phyloP scores from a whole-genome alignment of 1,284 basidiomycete genomes.

The Meira nashicola region DNA sequence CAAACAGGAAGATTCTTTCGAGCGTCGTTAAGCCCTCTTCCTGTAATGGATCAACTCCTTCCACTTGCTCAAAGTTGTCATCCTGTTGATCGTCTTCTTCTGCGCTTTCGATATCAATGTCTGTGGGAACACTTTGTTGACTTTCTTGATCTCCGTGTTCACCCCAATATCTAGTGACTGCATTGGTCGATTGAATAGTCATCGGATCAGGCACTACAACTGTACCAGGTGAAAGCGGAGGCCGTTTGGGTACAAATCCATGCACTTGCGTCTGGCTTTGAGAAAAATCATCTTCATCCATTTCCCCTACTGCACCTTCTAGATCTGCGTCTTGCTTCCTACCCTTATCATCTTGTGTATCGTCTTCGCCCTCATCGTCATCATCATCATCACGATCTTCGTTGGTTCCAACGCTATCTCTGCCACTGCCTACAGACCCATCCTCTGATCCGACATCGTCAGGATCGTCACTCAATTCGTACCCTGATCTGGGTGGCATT shows the following conservation, averaged over 20 bases:
- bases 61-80: background rate
- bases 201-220: slow-evolving; percentile 21
- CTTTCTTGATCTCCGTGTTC: background rate
- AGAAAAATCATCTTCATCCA: background rate
- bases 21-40: slow-evolving; percentile 63
- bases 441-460: slow-evolving; percentile 52
- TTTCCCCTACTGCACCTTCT: background rate
- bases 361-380: slow-evolving; percentile 13
- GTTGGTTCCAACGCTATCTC: slow-evolving; percentile 27
- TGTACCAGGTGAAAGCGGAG: slow-evolving; percentile 33
- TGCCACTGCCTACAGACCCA: slow-evolving; percentile 33
- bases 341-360: background rate
- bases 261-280: background rate
- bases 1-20: slow-evolving; percentile 90
- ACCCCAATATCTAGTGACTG: background rate
- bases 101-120: background rate
- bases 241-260: slow-evolving; percentile 26
- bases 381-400: slow-evolving; percentile 28
- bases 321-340: slow-evolving; percentile 4
- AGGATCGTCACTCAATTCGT: slow-evolving; percentile 51
- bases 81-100: slow-evolving; percentile 4
- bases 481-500: slow-evolving; percentile 51
- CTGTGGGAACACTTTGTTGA: background rate
- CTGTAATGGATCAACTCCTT: background rate
- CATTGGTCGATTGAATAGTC: background rate